These are phyloP conservation scores for Phytophthora lateralis DNA, from an alignment of 352 stramenopile species.

Conservation along the genomic window DNA sequence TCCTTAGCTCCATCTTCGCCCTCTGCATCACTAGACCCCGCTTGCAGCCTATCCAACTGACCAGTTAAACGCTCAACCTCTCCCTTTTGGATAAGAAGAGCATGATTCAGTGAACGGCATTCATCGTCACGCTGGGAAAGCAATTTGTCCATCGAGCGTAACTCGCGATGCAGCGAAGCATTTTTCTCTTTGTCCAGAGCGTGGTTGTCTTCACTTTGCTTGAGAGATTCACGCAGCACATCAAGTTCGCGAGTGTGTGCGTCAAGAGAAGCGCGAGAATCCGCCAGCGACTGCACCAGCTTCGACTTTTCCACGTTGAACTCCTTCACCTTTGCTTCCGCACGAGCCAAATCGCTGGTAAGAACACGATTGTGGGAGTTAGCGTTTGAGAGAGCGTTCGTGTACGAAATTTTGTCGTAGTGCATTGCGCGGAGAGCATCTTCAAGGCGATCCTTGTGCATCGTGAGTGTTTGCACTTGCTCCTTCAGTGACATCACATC, in stretches of 20 bases:
- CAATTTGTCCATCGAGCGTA: slow-evolving; percentile 75
- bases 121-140: slow-evolving; percentile 75
- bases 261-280: slow-evolving; percentile 47
- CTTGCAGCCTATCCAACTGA: slow-evolving; percentile 39
- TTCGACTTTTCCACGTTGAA: slow-evolving; percentile 39
- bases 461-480: slow-evolving; percentile 55
- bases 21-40: slow-evolving; percentile 4
- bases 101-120: slow-evolving; percentile 61
- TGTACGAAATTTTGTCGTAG: slow-evolving; percentile 88
- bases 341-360: slow-evolving; percentile 56
- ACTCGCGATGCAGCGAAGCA: slow-evolving; percentile 65
- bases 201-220: slow-evolving; percentile 58
- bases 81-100: slow-evolving; percentile 54
- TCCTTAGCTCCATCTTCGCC: slow-evolving; percentile 15
- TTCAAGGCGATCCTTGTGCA: slow-evolving; percentile 71
- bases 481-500: slow-evolving; percentile 44
- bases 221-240: slow-evolving; percentile 59
- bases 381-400: slow-evolving; percentile 75
- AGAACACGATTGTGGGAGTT: slow-evolving; percentile 81
- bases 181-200: slow-evolving; percentile 76
- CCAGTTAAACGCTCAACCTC: slow-evolving; percentile 62
- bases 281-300: slow-evolving; percentile 47
- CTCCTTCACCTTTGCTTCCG: slow-evolving; percentile 63
- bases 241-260: slow-evolving; percentile 59
- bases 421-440: slow-evolving; percentile 73